Evolutionary conservation across 208 protist genomes (phyloP).

Genomic region (Wallacemonas sp.): DNA sequence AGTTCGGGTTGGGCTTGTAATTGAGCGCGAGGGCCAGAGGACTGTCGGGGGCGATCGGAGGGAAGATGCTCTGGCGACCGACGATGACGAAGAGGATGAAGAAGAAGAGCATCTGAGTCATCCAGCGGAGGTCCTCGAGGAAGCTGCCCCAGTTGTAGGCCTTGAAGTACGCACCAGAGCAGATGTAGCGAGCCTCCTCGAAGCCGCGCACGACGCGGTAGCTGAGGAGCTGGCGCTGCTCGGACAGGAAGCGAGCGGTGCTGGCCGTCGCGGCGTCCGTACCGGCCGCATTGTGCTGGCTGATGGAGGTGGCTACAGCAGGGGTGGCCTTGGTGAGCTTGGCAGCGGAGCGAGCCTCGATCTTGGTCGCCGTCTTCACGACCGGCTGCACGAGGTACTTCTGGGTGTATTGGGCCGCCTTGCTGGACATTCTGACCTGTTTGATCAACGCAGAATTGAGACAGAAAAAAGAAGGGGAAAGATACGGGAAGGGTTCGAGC

Average conservation of each 20-base stretch:
- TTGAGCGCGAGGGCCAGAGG: conserved; percentile 67
- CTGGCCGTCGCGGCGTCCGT: conserved; percentile 66
- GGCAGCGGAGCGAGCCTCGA: conserved; percentile 54
- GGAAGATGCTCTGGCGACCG: conserved; percentile 72
- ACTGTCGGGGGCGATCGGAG: conserved; percentile 76
- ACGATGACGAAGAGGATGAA: conserved; percentile 67
- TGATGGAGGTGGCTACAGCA: conserved; percentile 40
- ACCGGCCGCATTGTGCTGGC: conserved; percentile 53
- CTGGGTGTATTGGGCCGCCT: conserved; percentile 18
- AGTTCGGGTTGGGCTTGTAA: conserved; percentile 89
- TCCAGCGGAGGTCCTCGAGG: conserved; percentile 67
- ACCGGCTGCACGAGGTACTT: conserved; percentile 48
- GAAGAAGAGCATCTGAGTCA: conserved; percentile 66
- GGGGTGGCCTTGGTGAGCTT: conserved; percentile 50
- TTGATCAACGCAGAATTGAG: too few relatives aligned
- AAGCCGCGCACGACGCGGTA: conserved; percentile 85
- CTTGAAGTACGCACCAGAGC: conserved; percentile 74
- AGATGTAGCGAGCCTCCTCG: conserved; percentile 68
- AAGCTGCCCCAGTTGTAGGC: conserved; percentile 50
- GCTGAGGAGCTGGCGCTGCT: conserved; percentile 75
- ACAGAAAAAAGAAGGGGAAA: background rate
- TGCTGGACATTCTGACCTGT: conserved; percentile 9
- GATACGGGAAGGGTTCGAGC: background rate
- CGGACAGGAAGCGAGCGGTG: conserved; percentile 56
- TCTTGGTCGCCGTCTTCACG: conserved; percentile 57